Conservation (phyloP, 2,329 filamentous ascomycete species). For the Aspergillus sp. region DNA sequence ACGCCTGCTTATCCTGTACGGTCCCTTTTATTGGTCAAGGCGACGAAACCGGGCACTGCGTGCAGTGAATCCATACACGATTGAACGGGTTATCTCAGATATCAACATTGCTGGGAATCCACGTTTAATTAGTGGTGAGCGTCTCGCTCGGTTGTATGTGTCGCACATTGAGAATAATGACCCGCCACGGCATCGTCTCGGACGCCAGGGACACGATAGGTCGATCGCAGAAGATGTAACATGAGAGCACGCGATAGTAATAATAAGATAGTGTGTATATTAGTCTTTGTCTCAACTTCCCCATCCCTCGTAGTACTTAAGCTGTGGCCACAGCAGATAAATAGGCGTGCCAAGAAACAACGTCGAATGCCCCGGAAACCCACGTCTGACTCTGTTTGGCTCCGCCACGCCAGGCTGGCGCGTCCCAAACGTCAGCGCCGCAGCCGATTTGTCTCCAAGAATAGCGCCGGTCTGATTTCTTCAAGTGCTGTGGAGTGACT, state of each 20-base stretch:
- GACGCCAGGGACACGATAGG: background rate
- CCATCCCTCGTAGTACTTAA: too few species aligned
- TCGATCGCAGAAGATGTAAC: too few species aligned
- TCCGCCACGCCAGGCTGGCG: conserved; percentile 13
- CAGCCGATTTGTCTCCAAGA: conserved; percentile 11
- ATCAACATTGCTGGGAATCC: conserved; percentile 32
- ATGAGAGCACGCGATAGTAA: background rate
- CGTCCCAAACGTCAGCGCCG: conserved; percentile 11
- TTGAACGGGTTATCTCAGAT: conserved; percentile 32
- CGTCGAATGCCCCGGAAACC: background rate
- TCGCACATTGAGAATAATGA: too few species aligned
- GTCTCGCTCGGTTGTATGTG: too few species aligned
- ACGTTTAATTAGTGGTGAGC: conserved; percentile 27
- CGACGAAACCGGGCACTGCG: conserved; percentile 35
- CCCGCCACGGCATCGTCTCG: too few species aligned
- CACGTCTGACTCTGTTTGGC: background rate
- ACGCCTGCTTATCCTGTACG: conserved; percentile 40
- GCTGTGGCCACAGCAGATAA: too few species aligned
- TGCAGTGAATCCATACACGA: conserved; percentile 34
- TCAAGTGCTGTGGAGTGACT: background rate
- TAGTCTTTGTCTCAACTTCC: background rate
- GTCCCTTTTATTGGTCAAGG: conserved; percentile 26
- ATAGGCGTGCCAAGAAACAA: conserved; percentile 6
- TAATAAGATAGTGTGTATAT: background rate
- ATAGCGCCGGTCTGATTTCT: conserved; percentile 1